These are phyloP conservation scores for Digitaria exilis DNA, from an alignment of 202 grass and related monocot genomes.

Conservation along the genomic window DNA sequence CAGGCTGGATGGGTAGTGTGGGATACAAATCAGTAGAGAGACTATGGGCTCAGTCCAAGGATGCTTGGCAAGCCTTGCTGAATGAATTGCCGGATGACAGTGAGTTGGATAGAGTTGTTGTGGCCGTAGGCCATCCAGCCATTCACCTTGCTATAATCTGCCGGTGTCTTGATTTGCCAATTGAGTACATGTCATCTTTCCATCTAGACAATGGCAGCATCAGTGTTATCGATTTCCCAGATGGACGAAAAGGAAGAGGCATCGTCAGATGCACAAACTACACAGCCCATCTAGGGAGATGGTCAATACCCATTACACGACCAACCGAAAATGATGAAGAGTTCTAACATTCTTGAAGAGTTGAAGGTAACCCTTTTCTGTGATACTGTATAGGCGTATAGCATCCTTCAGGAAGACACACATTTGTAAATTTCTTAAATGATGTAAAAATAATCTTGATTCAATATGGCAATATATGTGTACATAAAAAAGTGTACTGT, in stretches of 20 bases:
- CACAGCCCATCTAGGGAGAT: slow-evolving; percentile 88
- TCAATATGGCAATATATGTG: not conserved
- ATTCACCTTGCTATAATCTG: slow-evolving; percentile 65
- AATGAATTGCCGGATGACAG: slow-evolving; percentile 57
- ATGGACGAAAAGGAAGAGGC: slow-evolving; percentile 68
- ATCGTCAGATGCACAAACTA: slow-evolving; percentile 86
- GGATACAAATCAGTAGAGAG: slow-evolving; percentile 47
- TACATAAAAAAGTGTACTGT: not conserved
- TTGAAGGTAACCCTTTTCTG: not conserved
- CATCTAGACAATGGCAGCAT: slow-evolving; percentile 89
- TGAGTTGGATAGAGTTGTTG: slow-evolving; percentile 50
- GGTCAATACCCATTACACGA: slow-evolving; percentile 82
- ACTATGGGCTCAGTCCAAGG: slow-evolving; percentile 66
- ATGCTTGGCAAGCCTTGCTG: slow-evolving; percentile 62
- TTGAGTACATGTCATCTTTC: slow-evolving; percentile 72
- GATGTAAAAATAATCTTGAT: slow-evolving; percentile 34
- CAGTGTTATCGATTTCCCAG: slow-evolving; percentile 86
- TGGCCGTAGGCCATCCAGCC: slow-evolving; percentile 69
- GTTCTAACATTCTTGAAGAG: slow-evolving; percentile 54
- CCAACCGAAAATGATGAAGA: slow-evolving; percentile 60
- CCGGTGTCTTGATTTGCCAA: slow-evolving; percentile 66
- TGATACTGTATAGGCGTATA: slow-evolving; percentile 26
- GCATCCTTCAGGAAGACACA: not conserved
- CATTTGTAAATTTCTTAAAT: not conserved
- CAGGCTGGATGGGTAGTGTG: slow-evolving; percentile 65